A percentile compares a stretch with the other conserved stretches of the same genome.
These are phyloP conservation scores for Leptographium procerum DNA, from an alignment of 2,329 filamentous ascomycete genomes.

Conservation along the genomic window DNA sequence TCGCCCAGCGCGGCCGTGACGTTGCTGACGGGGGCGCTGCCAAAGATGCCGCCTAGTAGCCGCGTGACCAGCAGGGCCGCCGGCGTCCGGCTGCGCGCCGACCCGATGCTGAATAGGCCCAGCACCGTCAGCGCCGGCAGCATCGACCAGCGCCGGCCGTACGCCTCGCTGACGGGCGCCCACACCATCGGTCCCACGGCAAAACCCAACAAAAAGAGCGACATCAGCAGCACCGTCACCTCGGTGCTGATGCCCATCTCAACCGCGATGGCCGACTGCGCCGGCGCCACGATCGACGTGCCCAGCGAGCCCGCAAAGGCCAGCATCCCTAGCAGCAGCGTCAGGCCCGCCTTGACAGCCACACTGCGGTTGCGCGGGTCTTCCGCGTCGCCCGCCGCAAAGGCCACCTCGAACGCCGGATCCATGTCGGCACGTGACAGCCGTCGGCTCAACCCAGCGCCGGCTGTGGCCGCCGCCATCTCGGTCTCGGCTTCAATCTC, in stretches of 20 bases:
- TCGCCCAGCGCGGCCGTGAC: conserved; percentile 53
- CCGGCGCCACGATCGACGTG: conserved; percentile 38
- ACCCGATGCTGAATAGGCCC: conserved; percentile 33
- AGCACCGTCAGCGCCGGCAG: conserved; percentile 29
- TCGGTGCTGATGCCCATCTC: conserved; percentile 31
- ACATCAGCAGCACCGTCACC: conserved; percentile 30
- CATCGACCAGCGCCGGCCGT: conserved; percentile 31
- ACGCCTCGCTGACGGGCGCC: conserved; percentile 32
- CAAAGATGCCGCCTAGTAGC: conserved; percentile 54
- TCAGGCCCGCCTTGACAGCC: conserved; percentile 33
- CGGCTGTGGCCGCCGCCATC: not conserved
- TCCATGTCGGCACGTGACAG: not conserved
- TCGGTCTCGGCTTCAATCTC: not conserved
- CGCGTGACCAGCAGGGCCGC: conserved; percentile 50
- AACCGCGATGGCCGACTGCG: conserved; percentile 26
- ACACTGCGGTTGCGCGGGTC: conserved; percentile 37
- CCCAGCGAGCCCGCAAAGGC: conserved; percentile 37
- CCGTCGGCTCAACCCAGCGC: not conserved
- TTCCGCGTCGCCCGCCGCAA: conserved; percentile 20
- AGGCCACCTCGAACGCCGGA: conserved; percentile 8
- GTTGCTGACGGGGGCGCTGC: conserved; percentile 52
- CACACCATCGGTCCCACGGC: conserved; percentile 27
- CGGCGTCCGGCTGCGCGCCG: conserved; percentile 32
- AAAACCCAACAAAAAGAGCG: conserved; percentile 31
- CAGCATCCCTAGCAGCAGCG: conserved; percentile 35